Evolutionary conservation across 495 filamentous ascomycete species (phyloP), one percentile per base, ranked within the genome.

Genomic region (Cercophora samala): DNA sequence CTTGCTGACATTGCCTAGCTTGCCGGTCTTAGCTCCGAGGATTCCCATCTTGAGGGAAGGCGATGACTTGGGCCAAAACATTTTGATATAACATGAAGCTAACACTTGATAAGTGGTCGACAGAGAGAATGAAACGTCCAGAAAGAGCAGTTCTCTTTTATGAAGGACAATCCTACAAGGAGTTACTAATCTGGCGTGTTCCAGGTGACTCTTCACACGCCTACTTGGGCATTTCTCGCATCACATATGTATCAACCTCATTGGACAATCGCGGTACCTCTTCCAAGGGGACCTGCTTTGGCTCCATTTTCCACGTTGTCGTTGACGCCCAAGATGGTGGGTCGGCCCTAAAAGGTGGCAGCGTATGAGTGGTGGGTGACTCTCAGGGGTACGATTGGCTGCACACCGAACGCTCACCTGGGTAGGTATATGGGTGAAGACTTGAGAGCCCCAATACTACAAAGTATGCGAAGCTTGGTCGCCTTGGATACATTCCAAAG

Each of bases 281-380:
- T 56, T 23, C 53, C 53, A 56, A 23, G 53, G 53, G 13, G n/a
- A 9, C 9, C 37, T 46, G 37, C 37, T 46, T 46, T 46, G 37
- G 37, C 37, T 46, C 37, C 37, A 18, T 46, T 46, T 46, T 46
- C 37, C 13, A 46, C 37, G 53, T 19, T 23, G 53, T 56, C 22
- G 22, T 56, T 56, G n/a, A 56, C 5, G 53, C 53, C 53, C 53
- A 21, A 56, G 53, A 8, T 56, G 22, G 22, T 56, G 53, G 53
- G 53, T 56, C 53, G n/a, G n/a, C 22, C 53, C n/a, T 56, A 56
- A 23, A 23, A 56, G 53, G 53, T 56, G 53, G 53, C 53, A 56
- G 53, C 19, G 1, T 56, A 18, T 56, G 53, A 56, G n/a, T 56
- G 53, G 53, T 56, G n/a, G 53, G 21, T 56, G 53, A 19, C 1